Evolutionary conservation across 2,329 filamentous ascomycete species (phyloP), one percentile per base, ranked within the genome.

Genomic region (Verticillium nubilum): DNA sequence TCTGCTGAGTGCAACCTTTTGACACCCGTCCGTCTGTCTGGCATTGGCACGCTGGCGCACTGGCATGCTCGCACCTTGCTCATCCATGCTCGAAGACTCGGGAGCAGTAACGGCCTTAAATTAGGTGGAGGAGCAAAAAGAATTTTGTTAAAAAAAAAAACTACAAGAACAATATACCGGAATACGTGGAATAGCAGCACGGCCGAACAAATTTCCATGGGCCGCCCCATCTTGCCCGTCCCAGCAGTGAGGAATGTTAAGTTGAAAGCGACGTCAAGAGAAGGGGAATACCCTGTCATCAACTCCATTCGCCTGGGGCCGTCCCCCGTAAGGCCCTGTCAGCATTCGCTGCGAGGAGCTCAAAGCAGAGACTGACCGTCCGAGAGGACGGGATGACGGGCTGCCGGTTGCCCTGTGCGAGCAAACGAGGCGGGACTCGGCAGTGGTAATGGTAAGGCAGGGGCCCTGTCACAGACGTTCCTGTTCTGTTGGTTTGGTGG

Each of bases 201-300:
- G 42, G 42, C 42, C 42, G 42, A 47, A 47, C 42, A 23, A 47
- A 47, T 47, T 9, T 47, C 42, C 42, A 23, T 23, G n/a, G 42
- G 12, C 42, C 42, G 19, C 42, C 42, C 42, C 42, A 23, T 52
- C 31, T 53, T 15, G 52, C 42, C 56, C 42, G 56, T 23, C 42
- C 42, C 42, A 47, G 42, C 56, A 52, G 50, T 28, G n/a, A 58
- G 50, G 56, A 58, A 58, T 58, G 56, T 26, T n/a, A n/a, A 52
- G 31, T 28, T 53, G 42, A 29, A 25, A 53, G 12, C 15, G 26
- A 10, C 56, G 33, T 35, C n/a, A 13, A 15, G 33, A 42, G 35
- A 37, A 42, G 54, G 54, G 54, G 35, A 56, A n/a, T 25, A 56
- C 54, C 54, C 35, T 56, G 54, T 56, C 54, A 35, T 56, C 54